Evolutionary conservation across 73 alveolate genomes (phyloP).

Genomic region (Tetrahymena elliotti): DNA sequence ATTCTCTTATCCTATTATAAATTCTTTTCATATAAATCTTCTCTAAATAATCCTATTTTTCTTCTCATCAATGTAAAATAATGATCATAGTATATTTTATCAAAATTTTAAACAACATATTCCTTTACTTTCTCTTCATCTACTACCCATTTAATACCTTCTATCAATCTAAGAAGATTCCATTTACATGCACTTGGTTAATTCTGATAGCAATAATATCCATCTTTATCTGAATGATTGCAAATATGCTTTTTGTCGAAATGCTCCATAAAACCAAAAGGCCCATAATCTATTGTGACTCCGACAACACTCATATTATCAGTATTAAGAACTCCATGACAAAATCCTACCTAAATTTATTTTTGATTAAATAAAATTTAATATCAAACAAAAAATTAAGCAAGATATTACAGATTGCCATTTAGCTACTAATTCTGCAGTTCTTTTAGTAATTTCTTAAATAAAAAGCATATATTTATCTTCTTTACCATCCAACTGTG

Average conservation of each 20-base stretch:
- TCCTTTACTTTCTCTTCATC: conserved; percentile 1
- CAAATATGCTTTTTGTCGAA: conserved; percentile 50
- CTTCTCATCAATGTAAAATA: conserved; percentile 37
- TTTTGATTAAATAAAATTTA: neutral
- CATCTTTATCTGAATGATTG: conserved; percentile 61
- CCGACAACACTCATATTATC: conserved; percentile 82
- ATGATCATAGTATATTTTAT: conserved; percentile 10
- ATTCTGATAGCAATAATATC: conserved; percentile 61
- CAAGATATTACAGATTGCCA: conserved; percentile 66
- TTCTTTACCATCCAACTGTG: conserved; percentile 7
- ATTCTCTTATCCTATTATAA: conserved; percentile 18
- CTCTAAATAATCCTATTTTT: conserved; percentile 38
- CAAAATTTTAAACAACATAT: conserved; percentile 5
- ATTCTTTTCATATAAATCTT: neutral
- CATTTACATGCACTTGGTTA: conserved; percentile 64
- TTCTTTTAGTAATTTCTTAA: conserved; percentile 52
- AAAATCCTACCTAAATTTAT: conserved; percentile 38
- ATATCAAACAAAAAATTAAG: neutral
- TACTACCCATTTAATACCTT: conserved; percentile 35
- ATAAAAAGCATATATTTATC: conserved; percentile 18
- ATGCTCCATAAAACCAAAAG: conserved; percentile 80
- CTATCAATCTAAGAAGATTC: conserved; percentile 49
- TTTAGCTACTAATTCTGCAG: conserved; percentile 71
- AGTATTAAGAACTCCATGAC: conserved; percentile 87
- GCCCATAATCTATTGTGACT: conserved; percentile 84